Evolutionary conservation across 345 rosid species (phyloP), one percentile per base, ranked within the genome.

Genomic region (Leavenworthia alabamica): DNA sequence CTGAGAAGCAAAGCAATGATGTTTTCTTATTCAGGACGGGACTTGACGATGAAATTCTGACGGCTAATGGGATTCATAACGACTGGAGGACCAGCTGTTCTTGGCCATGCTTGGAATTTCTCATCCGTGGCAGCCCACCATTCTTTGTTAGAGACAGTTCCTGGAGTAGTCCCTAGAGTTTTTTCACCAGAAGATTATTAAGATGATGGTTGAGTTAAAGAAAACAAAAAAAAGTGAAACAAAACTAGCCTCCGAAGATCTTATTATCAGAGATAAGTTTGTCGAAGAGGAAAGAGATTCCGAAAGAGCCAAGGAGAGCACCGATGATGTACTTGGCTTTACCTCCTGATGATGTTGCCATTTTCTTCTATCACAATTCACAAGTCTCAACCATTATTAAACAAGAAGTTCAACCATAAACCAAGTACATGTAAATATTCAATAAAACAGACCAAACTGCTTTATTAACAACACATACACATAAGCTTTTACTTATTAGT

Each of bases 51-150:
- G 80, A 86, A 92, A 56, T 92, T 89, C 78, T 86, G 98, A 62
- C 96, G 95, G 67, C 81, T 86, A 52, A 86, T 86, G 28, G 98
- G 95, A 28, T 92, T 92, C 95, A 92, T 86, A 63, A 89, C 96
- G 11, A 89, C 95, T 0, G 98, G 96, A 33, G 95, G 83, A 26
- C 96, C 96, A 12, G 93, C 98, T 27, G 93, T 82, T n/a, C 95
- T 92, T 7, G 98, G 98, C 98, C 98, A 92, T 5, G 93, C 89
- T 79, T 83, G 98, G 68, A 92, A 77, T 28, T 79, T 89, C 84
- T 85, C 86, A 72, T 89, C 96, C 0, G 95, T 92, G 37, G 82
- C 95, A n/a, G 72, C 80, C 90, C 80, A 76, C 98, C 98, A 85
- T 51, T 71, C 86, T 36, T 92, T 84, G 82, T 71, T 73, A 7